phyloP scores from a whole-genome alignment of 1,139 yeast species.

The Taiozyma sp. region DNA sequence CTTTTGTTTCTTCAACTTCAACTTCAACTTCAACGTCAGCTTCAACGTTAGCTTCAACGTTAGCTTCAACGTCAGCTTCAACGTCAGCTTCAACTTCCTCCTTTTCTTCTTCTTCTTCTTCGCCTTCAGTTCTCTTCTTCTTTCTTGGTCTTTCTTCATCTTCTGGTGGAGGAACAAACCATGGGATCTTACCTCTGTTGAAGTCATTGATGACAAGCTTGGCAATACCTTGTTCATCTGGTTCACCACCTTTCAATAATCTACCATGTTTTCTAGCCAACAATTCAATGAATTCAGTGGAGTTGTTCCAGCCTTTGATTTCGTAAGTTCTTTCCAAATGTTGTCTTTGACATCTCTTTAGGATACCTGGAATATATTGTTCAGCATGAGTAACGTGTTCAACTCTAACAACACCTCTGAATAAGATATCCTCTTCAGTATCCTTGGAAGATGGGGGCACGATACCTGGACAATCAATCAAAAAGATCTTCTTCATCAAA shows the following conservation, averaged over 20 bases:
- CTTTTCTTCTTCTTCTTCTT: slow-evolving; percentile 21
- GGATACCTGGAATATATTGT: slow-evolving; percentile 86
- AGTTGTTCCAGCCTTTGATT: slow-evolving; percentile 83
- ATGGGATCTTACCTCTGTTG: slow-evolving; percentile 95
- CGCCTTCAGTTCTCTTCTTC: slow-evolving; percentile 31
- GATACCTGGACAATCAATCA: slow-evolving; percentile 98
- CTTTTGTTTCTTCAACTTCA: neutral
- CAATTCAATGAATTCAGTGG: slow-evolving; percentile 80
- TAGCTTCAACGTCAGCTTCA: slow-evolving; percentile 6
- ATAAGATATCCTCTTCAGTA: slow-evolving; percentile 86
- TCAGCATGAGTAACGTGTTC: slow-evolving; percentile 95
- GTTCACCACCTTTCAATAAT: slow-evolving; percentile 94
- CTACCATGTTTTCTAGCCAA: slow-evolving; percentile 92
- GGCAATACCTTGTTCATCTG: slow-evolving; percentile 91
- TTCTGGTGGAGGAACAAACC: slow-evolving; percentile 94
- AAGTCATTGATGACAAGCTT: slow-evolving; percentile 89
- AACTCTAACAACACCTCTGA: slow-evolving; percentile 96
- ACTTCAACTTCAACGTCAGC: slow-evolving; percentile 2
- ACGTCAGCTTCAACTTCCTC: slow-evolving; percentile 11
- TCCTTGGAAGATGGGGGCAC: slow-evolving; percentile 94
- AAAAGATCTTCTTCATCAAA: slow-evolving; percentile 88
- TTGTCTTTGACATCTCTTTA: slow-evolving; percentile 79
- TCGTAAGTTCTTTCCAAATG: slow-evolving; percentile 96
- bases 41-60: slow-evolving; percentile 5
- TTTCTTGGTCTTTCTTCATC: slow-evolving; percentile 49